Percentiles rank a stretch among this genome's conserved stretches.
phyloP scores from a whole-genome alignment of 495 filamentous ascomycete species.

The Immersiella caudata region DNA sequence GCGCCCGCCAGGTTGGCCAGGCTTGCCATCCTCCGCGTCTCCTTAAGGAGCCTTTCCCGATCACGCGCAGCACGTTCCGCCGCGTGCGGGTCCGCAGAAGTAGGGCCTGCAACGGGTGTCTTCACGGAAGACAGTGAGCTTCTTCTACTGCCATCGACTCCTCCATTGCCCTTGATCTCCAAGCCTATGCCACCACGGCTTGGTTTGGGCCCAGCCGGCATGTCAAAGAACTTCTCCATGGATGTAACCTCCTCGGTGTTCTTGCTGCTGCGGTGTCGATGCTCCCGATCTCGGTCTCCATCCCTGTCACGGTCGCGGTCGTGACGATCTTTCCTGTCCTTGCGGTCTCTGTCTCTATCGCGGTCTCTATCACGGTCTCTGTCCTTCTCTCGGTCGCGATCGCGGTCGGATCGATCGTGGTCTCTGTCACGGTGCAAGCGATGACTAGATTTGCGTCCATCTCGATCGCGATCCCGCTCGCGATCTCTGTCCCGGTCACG shows the following conservation, averaged over 20 bases:
- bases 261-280: constrained; percentile 57
- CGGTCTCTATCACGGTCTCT: constrained; percentile 51
- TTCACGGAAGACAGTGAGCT: constrained; percentile 43
- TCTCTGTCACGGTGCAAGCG: constrained; percentile 54
- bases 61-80: constrained; percentile 76
- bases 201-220: constrained; percentile 43
- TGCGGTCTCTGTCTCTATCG: constrained; percentile 44
- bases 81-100: constrained; percentile 64
- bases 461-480: constrained; percentile 41
- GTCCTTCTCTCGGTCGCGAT: constrained; percentile 49
- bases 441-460: constrained; percentile 42
- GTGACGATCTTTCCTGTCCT: constrained; percentile 40
- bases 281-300: constrained; percentile 47
- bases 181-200: constrained; percentile 37
- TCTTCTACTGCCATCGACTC: constrained; percentile 37
- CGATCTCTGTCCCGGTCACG: constrained; percentile 51
- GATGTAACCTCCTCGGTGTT: constrained; percentile 9
- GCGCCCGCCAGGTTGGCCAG: constrained; percentile 49
- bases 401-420: constrained; percentile 42
- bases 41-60: constrained; percentile 74
- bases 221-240: constrained; percentile 33
- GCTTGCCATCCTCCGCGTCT: constrained; percentile 72
- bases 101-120: constrained; percentile 38
- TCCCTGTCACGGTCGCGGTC: constrained; percentile 47
- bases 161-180: constrained; percentile 41